phyloP scores from a whole-genome alignment of 2,329 filamentous ascomycete genomes.

The Aureobasidium lini region DNA sequence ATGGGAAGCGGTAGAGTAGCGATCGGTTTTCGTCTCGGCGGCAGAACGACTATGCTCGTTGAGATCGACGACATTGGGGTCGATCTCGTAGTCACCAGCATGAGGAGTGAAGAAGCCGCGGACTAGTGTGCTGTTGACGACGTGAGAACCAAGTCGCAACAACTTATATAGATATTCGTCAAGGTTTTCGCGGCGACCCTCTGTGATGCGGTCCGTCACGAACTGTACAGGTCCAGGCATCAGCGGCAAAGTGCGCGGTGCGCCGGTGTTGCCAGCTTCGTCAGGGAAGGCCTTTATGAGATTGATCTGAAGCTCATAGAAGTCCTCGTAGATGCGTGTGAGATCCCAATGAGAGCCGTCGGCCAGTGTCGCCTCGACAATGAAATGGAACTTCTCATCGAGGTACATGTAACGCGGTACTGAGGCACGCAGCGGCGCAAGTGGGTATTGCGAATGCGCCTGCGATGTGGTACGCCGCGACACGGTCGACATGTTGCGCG shows the following conservation, averaged over 20 bases:
- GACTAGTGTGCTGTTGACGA: constrained; percentile 75
- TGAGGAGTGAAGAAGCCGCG: constrained; percentile 86
- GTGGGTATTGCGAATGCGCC: constrained; percentile 37
- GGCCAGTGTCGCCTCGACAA: constrained; percentile 84
- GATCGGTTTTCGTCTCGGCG: constrained; percentile 36
- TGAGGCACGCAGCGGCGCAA: constrained; percentile 71
- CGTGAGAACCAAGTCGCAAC: constrained; percentile 73
- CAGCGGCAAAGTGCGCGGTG: constrained; percentile 77
- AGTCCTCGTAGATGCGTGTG: constrained; percentile 93
- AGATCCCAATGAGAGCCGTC: constrained; percentile 90
- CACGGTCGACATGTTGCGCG: constrained; percentile 15
- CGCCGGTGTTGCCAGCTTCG: constrained; percentile 76
- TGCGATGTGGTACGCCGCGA: constrained; percentile 28
- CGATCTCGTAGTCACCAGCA: constrained; percentile 88
- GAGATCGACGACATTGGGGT: constrained; percentile 52
- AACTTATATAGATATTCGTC: constrained; percentile 95
- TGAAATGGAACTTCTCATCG: constrained; percentile 98
- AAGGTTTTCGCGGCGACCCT: constrained; percentile 83
- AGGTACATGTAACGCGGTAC: constrained; percentile 93
- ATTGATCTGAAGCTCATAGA: constrained; percentile 97
- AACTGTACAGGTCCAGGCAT: constrained; percentile 98
- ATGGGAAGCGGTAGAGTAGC: constrained; percentile 32
- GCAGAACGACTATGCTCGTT: constrained; percentile 63
- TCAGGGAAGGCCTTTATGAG: constrained; percentile 85
- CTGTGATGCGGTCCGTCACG: constrained; percentile 95